These are phyloP conservation scores for Blastocystis sp. DNA, from an alignment of 352 stramenopile genomes.

Conservation along the genomic window DNA sequence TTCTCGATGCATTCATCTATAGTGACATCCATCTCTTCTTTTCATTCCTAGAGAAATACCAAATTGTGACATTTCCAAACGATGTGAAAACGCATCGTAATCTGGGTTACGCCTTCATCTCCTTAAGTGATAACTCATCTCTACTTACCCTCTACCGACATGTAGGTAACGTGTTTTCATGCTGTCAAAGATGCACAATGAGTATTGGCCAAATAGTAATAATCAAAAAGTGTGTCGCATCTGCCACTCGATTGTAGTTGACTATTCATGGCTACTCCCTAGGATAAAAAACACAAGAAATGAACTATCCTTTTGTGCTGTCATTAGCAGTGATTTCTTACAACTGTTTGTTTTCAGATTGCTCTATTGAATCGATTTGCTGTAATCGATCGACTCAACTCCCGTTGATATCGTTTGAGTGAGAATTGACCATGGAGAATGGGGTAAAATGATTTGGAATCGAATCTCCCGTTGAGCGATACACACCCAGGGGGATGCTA, in stretches of 20 bases:
- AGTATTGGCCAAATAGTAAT: neutral
- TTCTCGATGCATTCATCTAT: neutral
- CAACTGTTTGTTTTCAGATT: neutral
- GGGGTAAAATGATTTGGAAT: neutral
- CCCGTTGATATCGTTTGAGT: neutral
- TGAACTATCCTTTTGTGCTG: neutral
- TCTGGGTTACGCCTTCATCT: constrained; percentile 7
- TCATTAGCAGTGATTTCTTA: neutral
- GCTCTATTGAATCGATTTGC: neutral
- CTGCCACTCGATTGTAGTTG: constrained; percentile 10
- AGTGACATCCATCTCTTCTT: neutral
- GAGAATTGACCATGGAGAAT: neutral
- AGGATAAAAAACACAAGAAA: constrained; percentile 21
- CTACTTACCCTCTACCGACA: neutral
- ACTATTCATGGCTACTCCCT: too few species aligned
- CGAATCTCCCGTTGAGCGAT: neutral
- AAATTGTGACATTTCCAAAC: neutral
- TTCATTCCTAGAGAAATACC: neutral
- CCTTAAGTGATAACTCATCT: neutral
- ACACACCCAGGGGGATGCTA: neutral
- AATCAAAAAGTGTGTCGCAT: constrained; percentile 17
- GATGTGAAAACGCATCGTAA: neutral
- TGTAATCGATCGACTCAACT: neutral
- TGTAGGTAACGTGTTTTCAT: neutral
- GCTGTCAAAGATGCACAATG: neutral